phyloP scores from a whole-genome alignment of 2,329 filamentous ascomycete genomes.

The Pyrenochaeta sp. region DNA sequence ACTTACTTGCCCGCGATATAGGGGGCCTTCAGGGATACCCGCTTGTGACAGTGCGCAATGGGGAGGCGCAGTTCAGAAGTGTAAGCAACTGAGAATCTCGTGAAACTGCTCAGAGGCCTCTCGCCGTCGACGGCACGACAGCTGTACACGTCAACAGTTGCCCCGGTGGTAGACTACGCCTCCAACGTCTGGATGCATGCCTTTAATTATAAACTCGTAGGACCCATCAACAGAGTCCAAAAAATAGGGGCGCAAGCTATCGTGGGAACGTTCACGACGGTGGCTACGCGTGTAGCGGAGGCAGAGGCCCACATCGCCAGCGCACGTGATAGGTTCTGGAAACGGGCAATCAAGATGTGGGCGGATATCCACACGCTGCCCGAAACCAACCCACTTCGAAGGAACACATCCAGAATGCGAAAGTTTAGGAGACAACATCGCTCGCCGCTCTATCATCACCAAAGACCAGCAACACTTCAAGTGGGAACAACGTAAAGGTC shows the following conservation, averaged over 20 bases:
- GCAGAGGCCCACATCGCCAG: slow-evolving; percentile 19
- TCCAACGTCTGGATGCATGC: slow-evolving; percentile 16
- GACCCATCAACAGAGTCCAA: slow-evolving; percentile 14
- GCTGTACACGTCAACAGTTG: slow-evolving; percentile 16
- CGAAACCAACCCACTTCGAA: slow-evolving; percentile 14
- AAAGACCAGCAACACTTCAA: too few relatives aligned
- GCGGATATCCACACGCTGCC: slow-evolving; percentile 17
- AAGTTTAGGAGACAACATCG: slow-evolving; percentile 15
- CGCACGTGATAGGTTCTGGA: slow-evolving; percentile 16
- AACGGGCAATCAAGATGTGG: slow-evolving; percentile 17
- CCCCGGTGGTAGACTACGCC: slow-evolving; percentile 14
- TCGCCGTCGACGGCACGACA: slow-evolving; percentile 15
- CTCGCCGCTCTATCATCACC: slow-evolving; percentile 2
- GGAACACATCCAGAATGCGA: slow-evolving; percentile 13
- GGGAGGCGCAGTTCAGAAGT: too few relatives aligned
- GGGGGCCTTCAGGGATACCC: too few relatives aligned
- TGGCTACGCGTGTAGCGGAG: slow-evolving; percentile 14
- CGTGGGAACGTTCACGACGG: slow-evolving; percentile 13
- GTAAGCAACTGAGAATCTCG: too few relatives aligned
- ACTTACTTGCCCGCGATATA: too few relatives aligned
- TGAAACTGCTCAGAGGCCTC: slow-evolving; percentile 16
- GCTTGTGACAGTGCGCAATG: too few relatives aligned
- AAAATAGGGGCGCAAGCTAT: slow-evolving; percentile 16
- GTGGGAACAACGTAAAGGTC: too few relatives aligned
- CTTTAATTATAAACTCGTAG: slow-evolving; percentile 10